Base-by-base conservation (phyloP, 352 stramenopile genomes). In the Phytopythium vexans region DNA sequence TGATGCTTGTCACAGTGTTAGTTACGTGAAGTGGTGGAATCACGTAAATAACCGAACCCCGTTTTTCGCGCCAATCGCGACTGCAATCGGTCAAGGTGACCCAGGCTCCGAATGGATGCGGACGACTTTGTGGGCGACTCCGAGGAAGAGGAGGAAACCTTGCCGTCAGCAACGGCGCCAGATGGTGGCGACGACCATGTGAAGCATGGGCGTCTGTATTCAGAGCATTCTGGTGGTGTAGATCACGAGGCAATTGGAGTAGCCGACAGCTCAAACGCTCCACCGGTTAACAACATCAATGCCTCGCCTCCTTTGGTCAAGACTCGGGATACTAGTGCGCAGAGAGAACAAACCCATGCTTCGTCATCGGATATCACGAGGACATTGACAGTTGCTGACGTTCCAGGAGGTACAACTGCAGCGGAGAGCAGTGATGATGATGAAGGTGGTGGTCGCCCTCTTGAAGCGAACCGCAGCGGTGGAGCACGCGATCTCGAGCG, bases 61-160 rank as follows among this genome's bases (percentile, higher is more conserved):
- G 21, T 43, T 48, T 11, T 46, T 46, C 9, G 41, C 41, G 41
- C 41, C 41, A n/a, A 12, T 32, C 2, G 16, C 4, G 42, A 16
- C 1, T 4, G 16, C 8, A 15, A 14, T 16, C 10, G 40, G 21
- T 14, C 21, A 31, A 16, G 11, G 27, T 35, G 41, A 34, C 11
- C 9, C 4, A 31, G 9, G 34, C 40, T 44, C 42, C 21, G 3
- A 6, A 86, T 86, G 73, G 70, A 86, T 35, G 47, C 61, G 34
- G 57, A 37, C 11, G 73, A 86, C 64, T 86, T 86, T 38, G 75
- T 86, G 0, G 62, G 66, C 4, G 75, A 84, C 44, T 86, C 75
- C 46, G 73, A 82, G 12, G 64, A 75, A 51, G 70, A 80, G 9
- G 61, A 68, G 46, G 61, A 63, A 41, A 4, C 6, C 39, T 12